A percentile compares a stretch with the other conserved stretches of the same genome.
Evolutionary conservation across 768 basidiomycete genomes (phyloP).

Genomic region (Amylocystis lapponica): DNA sequence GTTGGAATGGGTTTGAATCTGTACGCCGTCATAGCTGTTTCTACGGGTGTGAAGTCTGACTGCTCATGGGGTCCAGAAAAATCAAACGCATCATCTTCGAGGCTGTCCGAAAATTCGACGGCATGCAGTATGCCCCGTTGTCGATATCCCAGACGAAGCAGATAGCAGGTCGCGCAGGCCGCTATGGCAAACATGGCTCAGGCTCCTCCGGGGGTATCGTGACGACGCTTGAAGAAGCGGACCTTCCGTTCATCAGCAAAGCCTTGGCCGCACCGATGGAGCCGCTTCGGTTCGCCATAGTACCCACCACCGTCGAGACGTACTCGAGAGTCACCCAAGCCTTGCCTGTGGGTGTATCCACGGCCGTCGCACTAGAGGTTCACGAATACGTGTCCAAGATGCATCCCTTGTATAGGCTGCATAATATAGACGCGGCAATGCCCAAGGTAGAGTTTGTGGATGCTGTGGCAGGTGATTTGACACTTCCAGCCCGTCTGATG

Average conservation of each 20-base stretch:
- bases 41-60: background rate
- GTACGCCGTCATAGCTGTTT: constrained; percentile 61
- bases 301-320: constrained; percentile 29
- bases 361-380: constrained; percentile 42
- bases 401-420: constrained; percentile 39
- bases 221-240: constrained; percentile 60
- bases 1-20: constrained; percentile 97
- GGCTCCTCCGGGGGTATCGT: constrained; percentile 54
- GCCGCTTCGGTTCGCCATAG: constrained; percentile 46
- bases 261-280: constrained; percentile 49
- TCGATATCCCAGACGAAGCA: constrained; percentile 83
- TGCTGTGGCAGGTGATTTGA: constrained; percentile 28
- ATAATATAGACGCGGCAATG: constrained; percentile 17
- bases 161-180: constrained; percentile 91
- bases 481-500: constrained; percentile 38
- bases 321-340: constrained; percentile 27
- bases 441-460: constrained; percentile 42
- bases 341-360: constrained; percentile 39
- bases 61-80: constrained; percentile 50
- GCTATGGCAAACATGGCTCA: constrained; percentile 62
- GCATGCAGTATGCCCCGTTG: constrained; percentile 37
- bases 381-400: constrained; percentile 42
- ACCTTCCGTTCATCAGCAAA: constrained; percentile 53
- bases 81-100: constrained; percentile 86
- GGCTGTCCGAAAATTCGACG: constrained; percentile 61